Percentiles rank a stretch among this genome's conserved stretches.
phyloP scores from a whole-genome alignment of 164 flowering plant species.

The Malania oleifera region DNA sequence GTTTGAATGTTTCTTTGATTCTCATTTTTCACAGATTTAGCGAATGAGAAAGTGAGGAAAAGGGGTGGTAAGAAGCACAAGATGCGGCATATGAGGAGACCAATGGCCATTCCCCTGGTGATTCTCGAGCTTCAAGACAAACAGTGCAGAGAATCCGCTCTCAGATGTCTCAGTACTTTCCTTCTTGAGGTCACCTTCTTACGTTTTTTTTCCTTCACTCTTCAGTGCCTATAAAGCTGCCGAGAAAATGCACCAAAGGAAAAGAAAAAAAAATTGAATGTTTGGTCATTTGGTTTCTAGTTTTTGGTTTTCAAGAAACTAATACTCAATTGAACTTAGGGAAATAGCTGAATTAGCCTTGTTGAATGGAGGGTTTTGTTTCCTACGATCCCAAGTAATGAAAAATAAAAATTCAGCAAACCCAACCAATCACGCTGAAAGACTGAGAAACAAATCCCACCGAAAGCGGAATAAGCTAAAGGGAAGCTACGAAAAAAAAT shows the following conservation, averaged over 20 bases:
- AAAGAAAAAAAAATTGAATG: no score
- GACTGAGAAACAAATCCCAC: no score
- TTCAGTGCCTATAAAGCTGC: no score
- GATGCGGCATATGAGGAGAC: conserved; percentile 23
- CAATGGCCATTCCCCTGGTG: conserved; percentile 31
- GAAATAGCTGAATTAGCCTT: no score
- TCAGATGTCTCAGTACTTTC: conserved; percentile 32
- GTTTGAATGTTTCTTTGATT: not conserved
- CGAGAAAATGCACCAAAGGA: no score
- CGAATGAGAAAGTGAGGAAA: conserved; percentile 6
- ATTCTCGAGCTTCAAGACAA: conserved; percentile 32
- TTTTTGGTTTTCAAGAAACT: not conserved
- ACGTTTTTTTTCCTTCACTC: not conserved
- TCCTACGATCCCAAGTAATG: no score
- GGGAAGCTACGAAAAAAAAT: no score
- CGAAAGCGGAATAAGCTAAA: no score
- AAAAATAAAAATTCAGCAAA: no score
- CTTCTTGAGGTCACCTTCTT: conserved; percentile 26
- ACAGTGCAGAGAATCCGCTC: conserved; percentile 29
- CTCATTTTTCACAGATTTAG: conserved; percentile 14
- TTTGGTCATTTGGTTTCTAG: not conserved
- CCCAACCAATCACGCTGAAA: no score
- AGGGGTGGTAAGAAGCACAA: conserved; percentile 23
- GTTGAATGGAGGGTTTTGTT: no score
- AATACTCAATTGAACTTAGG: no score